phyloP scores from a whole-genome alignment of 352 stramenopile species.

The Phytophthora sansomeana region DNA sequence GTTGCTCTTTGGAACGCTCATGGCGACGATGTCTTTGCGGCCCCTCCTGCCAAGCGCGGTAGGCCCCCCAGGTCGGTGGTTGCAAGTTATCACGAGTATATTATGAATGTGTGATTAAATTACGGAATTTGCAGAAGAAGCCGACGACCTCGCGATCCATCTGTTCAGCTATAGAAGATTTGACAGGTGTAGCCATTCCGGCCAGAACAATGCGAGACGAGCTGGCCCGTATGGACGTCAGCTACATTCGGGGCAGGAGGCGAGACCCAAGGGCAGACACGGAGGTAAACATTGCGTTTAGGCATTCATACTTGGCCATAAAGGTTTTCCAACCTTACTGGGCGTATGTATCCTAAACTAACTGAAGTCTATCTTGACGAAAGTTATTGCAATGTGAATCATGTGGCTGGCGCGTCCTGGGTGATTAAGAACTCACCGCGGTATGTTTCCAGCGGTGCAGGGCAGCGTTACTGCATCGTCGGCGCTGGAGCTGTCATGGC shows the following conservation, averaged over 20 bases:
- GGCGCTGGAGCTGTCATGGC: not conserved
- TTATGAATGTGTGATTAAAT: constrained; percentile 12
- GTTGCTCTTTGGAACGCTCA: not conserved
- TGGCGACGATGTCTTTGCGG: not conserved
- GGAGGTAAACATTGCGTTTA: constrained; percentile 1
- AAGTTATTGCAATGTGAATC: too few species aligned
- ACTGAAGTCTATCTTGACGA: constrained; percentile 8
- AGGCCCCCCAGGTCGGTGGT: constrained; percentile 8
- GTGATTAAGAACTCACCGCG: not conserved
- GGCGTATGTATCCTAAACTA: not conserved
- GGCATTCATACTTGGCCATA: not conserved
- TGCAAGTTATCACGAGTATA: not conserved
- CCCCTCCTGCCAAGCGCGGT: not conserved
- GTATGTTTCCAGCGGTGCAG: constrained; percentile 1
- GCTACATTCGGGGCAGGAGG: too few species aligned
- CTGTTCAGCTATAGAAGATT: not conserved
- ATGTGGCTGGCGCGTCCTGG: constrained; percentile 4
- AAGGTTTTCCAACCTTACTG: not conserved
- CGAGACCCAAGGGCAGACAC: constrained; percentile 25
- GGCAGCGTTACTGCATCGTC: constrained; percentile 9
- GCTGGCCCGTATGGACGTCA: too few species aligned
- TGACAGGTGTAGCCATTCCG: constrained; percentile 8
- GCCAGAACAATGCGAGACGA: not conserved
- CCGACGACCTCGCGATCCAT: not conserved
- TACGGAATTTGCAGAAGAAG: constrained; percentile 9